Percentiles rank a stretch among this genome's conserved stretches.
These are phyloP conservation scores for Suillus spraguei DNA, from an alignment of 768 basidiomycete genomes.

Conservation along the genomic window DNA sequence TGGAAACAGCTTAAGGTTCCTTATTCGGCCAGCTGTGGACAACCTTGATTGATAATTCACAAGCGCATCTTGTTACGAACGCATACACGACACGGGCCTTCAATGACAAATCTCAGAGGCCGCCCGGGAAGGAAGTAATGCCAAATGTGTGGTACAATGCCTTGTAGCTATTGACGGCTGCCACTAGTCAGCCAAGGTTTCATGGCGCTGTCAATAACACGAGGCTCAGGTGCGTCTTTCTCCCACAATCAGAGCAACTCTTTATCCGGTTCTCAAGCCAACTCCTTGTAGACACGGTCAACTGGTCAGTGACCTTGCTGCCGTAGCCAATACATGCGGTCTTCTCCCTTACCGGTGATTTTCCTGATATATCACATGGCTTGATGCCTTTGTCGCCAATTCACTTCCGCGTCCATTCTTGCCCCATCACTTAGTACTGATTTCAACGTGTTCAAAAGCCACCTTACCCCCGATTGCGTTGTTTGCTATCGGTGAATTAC, in stretches of 20 bases:
- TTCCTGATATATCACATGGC: conserved; percentile 34
- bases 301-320: conserved; percentile 12
- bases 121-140: conserved; percentile 20
- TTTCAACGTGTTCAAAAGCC: conserved; percentile 36
- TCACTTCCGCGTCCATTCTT: conserved; percentile 33
- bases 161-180: conserved; percentile 31
- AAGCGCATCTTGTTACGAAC: conserved; percentile 14
- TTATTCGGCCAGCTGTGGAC: conserved; percentile 16
- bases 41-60: conserved; percentile 13
- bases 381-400: conserved; percentile 14
- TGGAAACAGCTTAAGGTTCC: conserved; percentile 15
- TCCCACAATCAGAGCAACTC: conserved; percentile 22
- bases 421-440: conserved; percentile 18
- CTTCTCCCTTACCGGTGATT: conserved; percentile 28
- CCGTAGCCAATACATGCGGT: conserved; percentile 7
- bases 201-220: conserved; percentile 33
- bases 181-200: conserved; percentile 34
- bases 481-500: conserved; percentile 29
- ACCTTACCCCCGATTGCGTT: conserved; percentile 26
- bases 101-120: conserved; percentile 15
- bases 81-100: conserved; percentile 20
- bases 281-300: conserved; percentile 28
- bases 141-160: conserved; percentile 28
- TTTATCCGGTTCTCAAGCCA: conserved; percentile 24
- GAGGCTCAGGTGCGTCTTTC: conserved; percentile 33